Percentiles rank a stretch among this genome's conserved stretches.
Evolutionary conservation across 2,329 filamentous ascomycete species (phyloP).

Genomic region (Fusarium pininemorale): DNA sequence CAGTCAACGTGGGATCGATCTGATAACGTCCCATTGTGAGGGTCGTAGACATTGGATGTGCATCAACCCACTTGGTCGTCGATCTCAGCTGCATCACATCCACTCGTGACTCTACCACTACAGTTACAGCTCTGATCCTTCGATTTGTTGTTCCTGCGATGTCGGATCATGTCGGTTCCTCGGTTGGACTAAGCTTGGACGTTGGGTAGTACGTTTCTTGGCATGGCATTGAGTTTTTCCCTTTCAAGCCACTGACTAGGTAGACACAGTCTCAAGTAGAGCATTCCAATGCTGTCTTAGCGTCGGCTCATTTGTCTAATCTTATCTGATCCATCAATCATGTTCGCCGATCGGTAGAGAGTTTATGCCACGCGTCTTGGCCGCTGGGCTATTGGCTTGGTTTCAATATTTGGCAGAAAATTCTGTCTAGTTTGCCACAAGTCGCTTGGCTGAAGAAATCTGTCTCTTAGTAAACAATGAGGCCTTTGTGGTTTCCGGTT

Average conservation of each 20-base stretch:
- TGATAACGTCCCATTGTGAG: not conserved
- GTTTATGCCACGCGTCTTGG: not conserved
- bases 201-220: not conserved
- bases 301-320: not conserved
- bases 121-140: not conserved
- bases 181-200: not conserved
- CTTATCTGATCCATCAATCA: slow-evolving; percentile 16
- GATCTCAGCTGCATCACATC: not conserved
- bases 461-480: not conserved
- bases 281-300: not conserved
- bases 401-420: not conserved
- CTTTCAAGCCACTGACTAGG: not conserved
- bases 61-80: not conserved
- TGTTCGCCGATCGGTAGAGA: not conserved
- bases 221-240: not conserved
- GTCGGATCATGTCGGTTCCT: not conserved
- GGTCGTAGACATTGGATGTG: not conserved
- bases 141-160: not conserved
- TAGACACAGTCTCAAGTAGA: not conserved
- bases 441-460: rapidly evolving
- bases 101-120: not conserved
- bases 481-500: rapidly evolving
- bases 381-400: not conserved
- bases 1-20: not conserved
- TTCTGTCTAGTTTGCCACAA: not conserved